Evolutionary conservation across 1,139 yeast genomes (phyloP).

Genomic region (Geotrichum carabidarum): DNA sequence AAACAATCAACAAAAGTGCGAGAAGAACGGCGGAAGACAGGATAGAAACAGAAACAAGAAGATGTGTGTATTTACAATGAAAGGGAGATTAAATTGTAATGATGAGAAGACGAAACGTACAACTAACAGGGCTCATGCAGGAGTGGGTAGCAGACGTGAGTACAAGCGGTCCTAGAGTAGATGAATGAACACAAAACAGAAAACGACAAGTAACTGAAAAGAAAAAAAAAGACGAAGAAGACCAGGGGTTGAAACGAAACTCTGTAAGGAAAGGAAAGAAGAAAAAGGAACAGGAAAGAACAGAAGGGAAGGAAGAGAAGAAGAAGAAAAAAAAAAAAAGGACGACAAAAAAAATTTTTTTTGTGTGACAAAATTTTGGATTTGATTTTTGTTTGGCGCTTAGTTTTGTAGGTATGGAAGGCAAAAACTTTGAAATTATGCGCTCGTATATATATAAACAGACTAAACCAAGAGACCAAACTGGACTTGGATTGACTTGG

Average conservation of each 20-base stretch:
- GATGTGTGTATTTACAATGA: slow-evolving; percentile 3
- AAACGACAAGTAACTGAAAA: background rate
- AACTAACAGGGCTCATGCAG: slow-evolving; percentile 7
- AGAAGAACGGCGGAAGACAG: background rate
- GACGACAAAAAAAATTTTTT: slow-evolving; percentile 2
- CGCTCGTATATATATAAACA: too few species aligned
- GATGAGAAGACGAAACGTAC: background rate
- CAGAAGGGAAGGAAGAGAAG: background rate
- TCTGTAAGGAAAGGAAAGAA: background rate
- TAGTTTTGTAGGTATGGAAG: too few species aligned
- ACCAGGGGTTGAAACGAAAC: background rate
- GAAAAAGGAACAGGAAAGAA: background rate
- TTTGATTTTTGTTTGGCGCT: background rate
- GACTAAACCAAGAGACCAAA: too few species aligned
- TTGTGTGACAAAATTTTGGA: background rate
- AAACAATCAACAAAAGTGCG: background rate
- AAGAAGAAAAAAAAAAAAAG: background rate
- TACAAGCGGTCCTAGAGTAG: slow-evolving; percentile 1
- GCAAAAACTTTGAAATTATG: too few species aligned
- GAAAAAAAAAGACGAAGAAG: background rate
- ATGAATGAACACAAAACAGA: background rate
- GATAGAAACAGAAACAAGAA: background rate
- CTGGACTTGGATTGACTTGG: too few species aligned
- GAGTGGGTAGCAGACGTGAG: background rate
- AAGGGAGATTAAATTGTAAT: background rate